Conservation (phyloP, 495 filamentous ascomycete species). For the Venustampulla echinocandica region DNA sequence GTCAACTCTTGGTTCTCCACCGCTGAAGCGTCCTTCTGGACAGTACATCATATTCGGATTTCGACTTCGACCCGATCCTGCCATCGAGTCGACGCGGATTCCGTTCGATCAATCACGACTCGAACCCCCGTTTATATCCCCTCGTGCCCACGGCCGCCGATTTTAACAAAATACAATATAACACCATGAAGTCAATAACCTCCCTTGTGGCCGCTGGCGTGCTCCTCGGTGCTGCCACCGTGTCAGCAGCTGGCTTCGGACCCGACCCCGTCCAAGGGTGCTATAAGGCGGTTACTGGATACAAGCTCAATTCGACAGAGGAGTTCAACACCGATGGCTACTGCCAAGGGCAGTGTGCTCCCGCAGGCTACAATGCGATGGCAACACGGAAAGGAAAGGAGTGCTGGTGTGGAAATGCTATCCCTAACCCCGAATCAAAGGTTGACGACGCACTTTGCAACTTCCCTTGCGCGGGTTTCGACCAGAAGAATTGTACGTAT, state of each 20-base stretch:
- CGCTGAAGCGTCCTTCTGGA: not conserved
- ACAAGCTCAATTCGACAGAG: conserved; percentile 26
- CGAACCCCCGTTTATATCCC: conserved; percentile 2
- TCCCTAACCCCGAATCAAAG: conserved; percentile 41
- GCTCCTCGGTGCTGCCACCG: conserved; percentile 4
- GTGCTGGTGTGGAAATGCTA: conserved; percentile 55
- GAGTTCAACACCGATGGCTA: conserved; percentile 31
- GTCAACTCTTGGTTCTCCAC: not conserved
- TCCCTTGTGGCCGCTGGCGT: conserved; percentile 7
- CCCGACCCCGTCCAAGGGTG: conserved; percentile 30
- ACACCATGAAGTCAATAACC: conserved; percentile 19
- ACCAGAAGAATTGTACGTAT: conserved; percentile 48
- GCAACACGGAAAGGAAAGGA: conserved; percentile 32
- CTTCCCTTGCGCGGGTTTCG: conserved; percentile 47
- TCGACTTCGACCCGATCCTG: not conserved
- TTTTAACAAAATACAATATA: no score
- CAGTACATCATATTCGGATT: not conserved
- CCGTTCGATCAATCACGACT: conserved; percentile 4
- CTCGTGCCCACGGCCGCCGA: conserved; percentile 15
- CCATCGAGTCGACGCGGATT: conserved; percentile 3
- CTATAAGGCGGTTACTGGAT: conserved; percentile 26
- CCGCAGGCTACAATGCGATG: conserved; percentile 26
- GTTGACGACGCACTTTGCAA: conserved; percentile 46
- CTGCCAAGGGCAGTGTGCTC: conserved; percentile 32
- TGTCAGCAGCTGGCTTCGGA: conserved; percentile 4